Conservation (phyloP, 2,329 filamentous ascomycete species). For the Thielaviopsis ethacetica region DNA sequence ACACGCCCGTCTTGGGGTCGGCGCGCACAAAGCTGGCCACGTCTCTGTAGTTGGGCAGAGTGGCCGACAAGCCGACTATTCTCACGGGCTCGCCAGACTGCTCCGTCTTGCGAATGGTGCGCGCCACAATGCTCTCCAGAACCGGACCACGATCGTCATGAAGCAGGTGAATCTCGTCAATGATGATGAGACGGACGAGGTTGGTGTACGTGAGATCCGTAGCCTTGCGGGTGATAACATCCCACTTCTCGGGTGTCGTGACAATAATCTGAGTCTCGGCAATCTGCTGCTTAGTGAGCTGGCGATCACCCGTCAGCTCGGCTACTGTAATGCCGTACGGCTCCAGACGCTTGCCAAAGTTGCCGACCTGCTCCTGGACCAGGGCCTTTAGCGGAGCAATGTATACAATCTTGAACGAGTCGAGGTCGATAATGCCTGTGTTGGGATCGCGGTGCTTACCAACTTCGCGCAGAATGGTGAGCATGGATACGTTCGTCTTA, state of each 20-base stretch:
- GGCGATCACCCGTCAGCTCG: slow-evolving; percentile 93
- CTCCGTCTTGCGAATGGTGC: slow-evolving; percentile 83
- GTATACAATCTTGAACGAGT: slow-evolving; percentile 97
- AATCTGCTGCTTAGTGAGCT: slow-evolving; percentile 97
- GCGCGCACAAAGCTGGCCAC: slow-evolving; percentile 91
- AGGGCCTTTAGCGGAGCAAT: slow-evolving; percentile 91
- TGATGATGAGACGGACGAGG: slow-evolving; percentile 87
- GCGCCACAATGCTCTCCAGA: slow-evolving; percentile 87
- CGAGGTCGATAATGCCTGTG: slow-evolving; percentile 87
- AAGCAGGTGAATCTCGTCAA: slow-evolving; percentile 93
- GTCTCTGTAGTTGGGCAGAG: slow-evolving; percentile 89
- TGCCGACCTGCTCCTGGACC: slow-evolving; percentile 95
- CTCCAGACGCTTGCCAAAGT: slow-evolving; percentile 82
- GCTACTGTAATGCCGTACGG: slow-evolving; percentile 82
- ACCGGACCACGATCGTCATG: slow-evolving; percentile 96
- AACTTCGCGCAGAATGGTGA: slow-evolving; percentile 88
- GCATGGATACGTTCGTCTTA: slow-evolving; percentile 97
- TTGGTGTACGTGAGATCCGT: slow-evolving; percentile 95
- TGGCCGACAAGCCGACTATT: slow-evolving; percentile 83
- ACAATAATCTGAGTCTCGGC: slow-evolving; percentile 96
- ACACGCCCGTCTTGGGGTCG: slow-evolving; percentile 68
- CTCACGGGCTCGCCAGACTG: slow-evolving; percentile 89
- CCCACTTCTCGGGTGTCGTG: slow-evolving; percentile 97
- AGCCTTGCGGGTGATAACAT: slow-evolving; percentile 95
- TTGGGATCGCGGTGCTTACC: slow-evolving; percentile 81